These are phyloP conservation scores for Cyberlindnera samutprakarnensis DNA, from an alignment of 805 yeast species.

Conservation along the genomic window DNA sequence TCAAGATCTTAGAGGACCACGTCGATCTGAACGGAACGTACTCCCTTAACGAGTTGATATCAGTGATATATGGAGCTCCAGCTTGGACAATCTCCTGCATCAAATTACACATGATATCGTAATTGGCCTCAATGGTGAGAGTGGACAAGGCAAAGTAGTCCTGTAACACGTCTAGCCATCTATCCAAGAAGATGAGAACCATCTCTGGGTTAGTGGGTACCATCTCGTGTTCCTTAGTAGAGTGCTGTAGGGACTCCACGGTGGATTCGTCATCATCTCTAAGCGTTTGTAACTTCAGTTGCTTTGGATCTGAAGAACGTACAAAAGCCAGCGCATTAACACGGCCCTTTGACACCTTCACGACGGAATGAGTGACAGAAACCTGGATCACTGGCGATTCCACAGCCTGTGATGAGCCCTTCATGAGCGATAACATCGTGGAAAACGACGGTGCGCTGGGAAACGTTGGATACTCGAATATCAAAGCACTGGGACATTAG, in stretches of 20 bases:
- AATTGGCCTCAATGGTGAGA: constrained; percentile 56
- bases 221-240: constrained; percentile 5
- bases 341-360: constrained; percentile 10
- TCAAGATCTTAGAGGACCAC: constrained; percentile 26
- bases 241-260: not conserved
- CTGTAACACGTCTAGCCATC: constrained; percentile 42
- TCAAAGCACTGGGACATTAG: constrained; percentile 22
- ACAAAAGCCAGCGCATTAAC: constrained; percentile 14
- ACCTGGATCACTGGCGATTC: constrained; percentile 15
- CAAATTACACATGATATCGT: constrained; percentile 62
- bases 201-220: constrained; percentile 37
- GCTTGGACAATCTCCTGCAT: constrained; percentile 74
- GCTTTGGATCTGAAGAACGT: constrained; percentile 6
- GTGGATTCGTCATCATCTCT: constrained; percentile 1
- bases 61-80: constrained; percentile 67
- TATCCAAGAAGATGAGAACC: constrained; percentile 46
- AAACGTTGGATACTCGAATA: constrained; percentile 30
- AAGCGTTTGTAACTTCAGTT: constrained; percentile 12
- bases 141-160: constrained; percentile 58
- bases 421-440: constrained; percentile 21
- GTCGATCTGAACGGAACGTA: constrained; percentile 47
- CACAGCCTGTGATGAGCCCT: constrained; percentile 11
- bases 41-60: constrained; percentile 61
- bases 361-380: constrained; percentile 14
- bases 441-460: constrained; percentile 26